phyloP scores from a whole-genome alignment of 2,329 filamentous ascomycete genomes.

The Neoscytalidium dimidiatum region DNA sequence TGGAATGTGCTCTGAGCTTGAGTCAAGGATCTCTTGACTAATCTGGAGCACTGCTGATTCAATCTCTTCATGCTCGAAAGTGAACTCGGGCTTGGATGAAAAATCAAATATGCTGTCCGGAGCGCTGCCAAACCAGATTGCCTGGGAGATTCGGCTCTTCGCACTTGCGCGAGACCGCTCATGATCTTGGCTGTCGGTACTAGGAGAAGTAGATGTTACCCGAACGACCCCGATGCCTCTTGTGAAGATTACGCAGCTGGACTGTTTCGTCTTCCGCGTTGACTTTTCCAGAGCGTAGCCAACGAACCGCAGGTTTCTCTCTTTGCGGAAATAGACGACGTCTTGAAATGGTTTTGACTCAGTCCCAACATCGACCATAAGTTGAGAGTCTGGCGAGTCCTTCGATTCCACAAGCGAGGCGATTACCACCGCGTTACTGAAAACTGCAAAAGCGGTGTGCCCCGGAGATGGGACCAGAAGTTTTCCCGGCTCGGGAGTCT shows the following conservation, averaged over 20 bases:
- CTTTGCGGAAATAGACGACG: constrained; percentile 72
- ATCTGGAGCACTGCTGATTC: constrained; percentile 75
- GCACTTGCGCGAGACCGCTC: constrained; percentile 65
- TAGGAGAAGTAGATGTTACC: constrained; percentile 56
- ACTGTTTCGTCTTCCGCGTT: constrained; percentile 37
- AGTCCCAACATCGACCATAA: constrained; percentile 51
- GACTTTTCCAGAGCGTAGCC: constrained; percentile 52
- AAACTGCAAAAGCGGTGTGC: constrained; percentile 79
- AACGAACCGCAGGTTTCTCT: constrained; percentile 51
- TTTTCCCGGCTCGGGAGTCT: constrained; percentile 30
- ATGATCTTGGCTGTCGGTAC: constrained; percentile 53
- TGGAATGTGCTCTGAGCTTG: constrained; percentile 57
- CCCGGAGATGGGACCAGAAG: constrained; percentile 77
- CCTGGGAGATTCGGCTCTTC: constrained; percentile 89
- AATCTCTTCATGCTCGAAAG: constrained; percentile 70
- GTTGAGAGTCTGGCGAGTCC: constrained; percentile 74
- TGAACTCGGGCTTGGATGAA: constrained; percentile 64
- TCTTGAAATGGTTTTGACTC: constrained; percentile 72
- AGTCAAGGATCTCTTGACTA: constrained; percentile 79
- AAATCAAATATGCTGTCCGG: constrained; percentile 88
- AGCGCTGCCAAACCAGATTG: constrained; percentile 85
- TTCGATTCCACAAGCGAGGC: constrained; percentile 69
- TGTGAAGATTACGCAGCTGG: constrained; percentile 56
- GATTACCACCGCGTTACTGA: constrained; percentile 76
- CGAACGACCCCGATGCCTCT: constrained; percentile 61